Conservation (phyloP, 78 protist genomes). For the Monocercomonoides exilis region DNA sequence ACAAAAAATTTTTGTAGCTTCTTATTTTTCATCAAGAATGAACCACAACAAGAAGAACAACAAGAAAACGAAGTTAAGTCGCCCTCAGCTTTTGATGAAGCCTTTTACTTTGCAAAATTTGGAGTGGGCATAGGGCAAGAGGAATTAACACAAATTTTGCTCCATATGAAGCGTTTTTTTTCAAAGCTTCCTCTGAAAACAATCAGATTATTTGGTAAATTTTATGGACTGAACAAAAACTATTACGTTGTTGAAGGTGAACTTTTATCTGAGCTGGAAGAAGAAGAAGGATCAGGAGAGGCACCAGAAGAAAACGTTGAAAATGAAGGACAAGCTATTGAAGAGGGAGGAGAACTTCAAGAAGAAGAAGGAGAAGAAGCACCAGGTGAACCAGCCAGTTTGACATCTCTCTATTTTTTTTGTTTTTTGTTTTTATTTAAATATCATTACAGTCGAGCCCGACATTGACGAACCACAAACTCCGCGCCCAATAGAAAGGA, state of each 20-base stretch:
- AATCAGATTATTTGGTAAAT: background rate
- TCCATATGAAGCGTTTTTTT: background rate
- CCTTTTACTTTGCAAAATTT: background rate
- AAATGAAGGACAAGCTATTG: background rate
- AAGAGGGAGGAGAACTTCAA: background rate
- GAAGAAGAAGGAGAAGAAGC: background rate
- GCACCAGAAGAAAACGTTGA: background rate
- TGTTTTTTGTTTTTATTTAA: background rate
- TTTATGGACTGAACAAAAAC: background rate
- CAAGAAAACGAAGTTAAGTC: too few relatives aligned
- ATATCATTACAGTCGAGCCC: background rate
- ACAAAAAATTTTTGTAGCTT: too few relatives aligned
- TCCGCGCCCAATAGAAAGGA: background rate
- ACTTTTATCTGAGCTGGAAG: background rate
- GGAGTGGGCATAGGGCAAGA: background rate
- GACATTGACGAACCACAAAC: background rate
- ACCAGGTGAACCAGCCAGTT: background rate
- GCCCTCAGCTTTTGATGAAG: too few relatives aligned
- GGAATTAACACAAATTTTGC: background rate
- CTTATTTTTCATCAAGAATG: too few relatives aligned
- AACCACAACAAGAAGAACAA: too few relatives aligned
- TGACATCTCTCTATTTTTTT: background rate
- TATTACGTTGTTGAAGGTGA: background rate
- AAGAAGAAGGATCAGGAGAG: background rate
- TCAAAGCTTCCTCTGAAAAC: background rate